A percentile compares a stretch with the other conserved stretches of the same genome.
phyloP scores from a whole-genome alignment of 495 filamentous ascomycete species.

The Staphylotrichum longicolle region DNA sequence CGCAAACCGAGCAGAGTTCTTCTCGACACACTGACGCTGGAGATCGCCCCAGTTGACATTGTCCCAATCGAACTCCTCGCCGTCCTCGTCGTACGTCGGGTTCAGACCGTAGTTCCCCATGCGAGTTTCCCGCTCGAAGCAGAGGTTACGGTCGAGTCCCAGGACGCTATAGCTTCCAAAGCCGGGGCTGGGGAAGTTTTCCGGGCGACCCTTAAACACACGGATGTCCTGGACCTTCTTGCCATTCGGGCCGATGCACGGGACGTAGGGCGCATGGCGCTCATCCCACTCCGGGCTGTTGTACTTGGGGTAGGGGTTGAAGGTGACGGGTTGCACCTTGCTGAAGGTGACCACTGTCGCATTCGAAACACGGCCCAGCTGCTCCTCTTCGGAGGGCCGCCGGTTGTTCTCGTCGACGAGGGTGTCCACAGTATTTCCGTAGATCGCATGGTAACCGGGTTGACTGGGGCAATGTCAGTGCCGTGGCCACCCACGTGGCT shows the following conservation, averaged over 20 bases:
- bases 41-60: conserved; percentile 67
- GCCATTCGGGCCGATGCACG: conserved; percentile 41
- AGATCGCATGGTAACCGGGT: conserved; percentile 43
- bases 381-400: conserved; percentile 22
- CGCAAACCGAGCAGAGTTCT: conserved; percentile 62
- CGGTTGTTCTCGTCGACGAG: conserved; percentile 37
- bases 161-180: conserved; percentile 76
- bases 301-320: conserved; percentile 52
- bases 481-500: not conserved
- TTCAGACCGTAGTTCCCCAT: conserved; percentile 78
- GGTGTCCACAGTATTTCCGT: conserved; percentile 46
- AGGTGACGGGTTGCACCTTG: conserved; percentile 37
- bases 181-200: conserved; percentile 70
- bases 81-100: conserved; percentile 35
- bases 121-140: conserved; percentile 87
- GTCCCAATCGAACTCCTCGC: conserved; percentile 58
- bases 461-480: conserved; percentile 20
- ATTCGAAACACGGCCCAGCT: conserved; percentile 28
- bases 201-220: conserved; percentile 60
- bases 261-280: conserved; percentile 32
- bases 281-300: conserved; percentile 37
- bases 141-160: conserved; percentile 74
- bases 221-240: conserved; percentile 34
- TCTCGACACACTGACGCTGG: conserved; percentile 59
- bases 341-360: conserved; percentile 27